These are phyloP conservation scores for Moesziomyces antarcticus DNA, from an alignment of 1,284 basidiomycete species.

Conservation along the genomic window DNA sequence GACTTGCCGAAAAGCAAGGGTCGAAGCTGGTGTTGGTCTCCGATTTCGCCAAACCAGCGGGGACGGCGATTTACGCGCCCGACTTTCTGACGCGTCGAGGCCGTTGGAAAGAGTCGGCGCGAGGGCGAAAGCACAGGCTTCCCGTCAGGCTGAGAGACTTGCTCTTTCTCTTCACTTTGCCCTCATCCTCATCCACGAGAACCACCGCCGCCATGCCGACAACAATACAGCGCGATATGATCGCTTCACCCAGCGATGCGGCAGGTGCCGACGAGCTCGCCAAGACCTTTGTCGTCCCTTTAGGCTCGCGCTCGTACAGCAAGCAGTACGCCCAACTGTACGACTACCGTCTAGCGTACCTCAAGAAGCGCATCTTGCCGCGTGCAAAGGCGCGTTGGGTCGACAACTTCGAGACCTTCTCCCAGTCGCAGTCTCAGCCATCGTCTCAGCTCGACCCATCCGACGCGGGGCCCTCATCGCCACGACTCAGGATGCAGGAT, in stretches of 20 bases:
- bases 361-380: slow-evolving; percentile 57
- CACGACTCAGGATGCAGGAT: slow-evolving; percentile 17
- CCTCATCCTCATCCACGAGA: not conserved
- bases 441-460: slow-evolving; percentile 18
- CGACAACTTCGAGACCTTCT: slow-evolving; percentile 35
- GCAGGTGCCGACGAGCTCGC: slow-evolving; percentile 26
- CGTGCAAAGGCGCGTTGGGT: slow-evolving; percentile 47
- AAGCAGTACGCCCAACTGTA: slow-evolving; percentile 65
- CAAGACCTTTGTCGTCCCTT: slow-evolving; percentile 50
- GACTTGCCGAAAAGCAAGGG: slow-evolving; percentile 3
- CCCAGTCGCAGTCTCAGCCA: slow-evolving; percentile 28
- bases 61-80: slow-evolving; percentile 18
- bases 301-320: slow-evolving; percentile 55
- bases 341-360: slow-evolving; percentile 64
- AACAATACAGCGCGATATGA: slow-evolving; percentile 18
- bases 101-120: not conserved
- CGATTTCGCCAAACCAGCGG: not conserved
- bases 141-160: too few species aligned
- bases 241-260: not conserved
- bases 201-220: slow-evolving; percentile 18
- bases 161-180: slow-evolving; percentile 5
- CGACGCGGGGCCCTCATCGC: slow-evolving; percentile 20
- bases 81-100: slow-evolving; percentile 33
- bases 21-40: slow-evolving; percentile 38
- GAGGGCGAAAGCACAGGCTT: too few species aligned